Evolutionary conservation across 257 asterid species (phyloP).

Genomic region (Striga asiatica): DNA sequence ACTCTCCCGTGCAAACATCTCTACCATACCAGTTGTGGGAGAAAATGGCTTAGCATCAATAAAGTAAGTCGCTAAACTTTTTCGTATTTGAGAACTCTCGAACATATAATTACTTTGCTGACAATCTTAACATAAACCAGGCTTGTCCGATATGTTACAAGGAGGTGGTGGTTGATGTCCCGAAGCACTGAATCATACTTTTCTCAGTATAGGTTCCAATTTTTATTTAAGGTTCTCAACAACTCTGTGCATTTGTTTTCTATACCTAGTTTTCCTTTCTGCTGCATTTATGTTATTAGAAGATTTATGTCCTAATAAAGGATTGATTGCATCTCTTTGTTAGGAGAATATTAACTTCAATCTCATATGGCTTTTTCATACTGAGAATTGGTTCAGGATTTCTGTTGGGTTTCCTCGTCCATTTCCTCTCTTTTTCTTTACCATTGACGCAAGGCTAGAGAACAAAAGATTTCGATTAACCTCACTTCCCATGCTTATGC

Average conservation of each 20-base stretch:
- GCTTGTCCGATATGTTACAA: conserved; percentile 87
- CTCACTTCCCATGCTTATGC: too few species aligned
- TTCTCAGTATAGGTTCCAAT: conserved; percentile 17
- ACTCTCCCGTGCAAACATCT: conserved; percentile 92
- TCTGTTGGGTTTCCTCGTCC: too few species aligned
- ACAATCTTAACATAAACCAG: conserved; percentile 27
- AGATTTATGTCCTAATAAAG: conserved; percentile 12
- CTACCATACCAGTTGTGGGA: conserved; percentile 74
- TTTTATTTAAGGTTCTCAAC: too few species aligned
- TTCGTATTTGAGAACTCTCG: not conserved
- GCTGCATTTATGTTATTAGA: conserved; percentile 13
- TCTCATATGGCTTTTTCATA: conserved; percentile 8
- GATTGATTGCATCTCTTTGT: conserved; percentile 13
- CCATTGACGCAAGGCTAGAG: too few species aligned
- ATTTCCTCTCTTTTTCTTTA: too few species aligned
- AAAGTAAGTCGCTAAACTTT: conserved; percentile 40
- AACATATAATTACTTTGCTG: not conserved
- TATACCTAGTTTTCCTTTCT: conserved; percentile 4
- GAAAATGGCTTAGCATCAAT: conserved; percentile 84
- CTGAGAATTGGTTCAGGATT: not conserved
- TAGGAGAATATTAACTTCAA: conserved; percentile 9
- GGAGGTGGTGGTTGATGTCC: conserved; percentile 47
- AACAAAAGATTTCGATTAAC: too few species aligned
- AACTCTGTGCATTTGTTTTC: not conserved
- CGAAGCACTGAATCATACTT: conserved; percentile 27